Evolutionary conservation across 2,329 filamentous ascomycete genomes (phyloP).

Genomic region (Leptographium procerum): DNA sequence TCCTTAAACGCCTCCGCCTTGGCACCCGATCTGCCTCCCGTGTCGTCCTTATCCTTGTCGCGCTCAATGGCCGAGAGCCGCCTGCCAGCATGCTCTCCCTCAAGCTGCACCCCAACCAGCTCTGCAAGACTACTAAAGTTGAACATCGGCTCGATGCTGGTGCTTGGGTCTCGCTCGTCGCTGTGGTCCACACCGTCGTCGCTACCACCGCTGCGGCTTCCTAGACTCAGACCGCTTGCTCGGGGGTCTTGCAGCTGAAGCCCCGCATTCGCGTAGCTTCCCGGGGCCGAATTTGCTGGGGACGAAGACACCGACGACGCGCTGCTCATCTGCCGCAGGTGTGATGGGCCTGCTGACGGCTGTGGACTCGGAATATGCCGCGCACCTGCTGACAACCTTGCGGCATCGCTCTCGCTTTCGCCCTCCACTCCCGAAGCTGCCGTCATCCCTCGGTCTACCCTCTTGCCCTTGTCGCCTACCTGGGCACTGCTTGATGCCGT

Average conservation of each 20-base stretch:
- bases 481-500: not conserved
- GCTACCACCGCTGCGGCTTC: constrained; percentile 29
- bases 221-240: constrained; percentile 42
- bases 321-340: constrained; percentile 74
- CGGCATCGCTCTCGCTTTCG: constrained; percentile 4
- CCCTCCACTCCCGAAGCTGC: constrained; percentile 13
- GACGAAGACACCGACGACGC: constrained; percentile 78
- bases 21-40: not conserved
- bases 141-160: constrained; percentile 66
- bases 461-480: constrained; percentile 50
- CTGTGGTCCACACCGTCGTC: constrained; percentile 34
- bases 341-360: constrained; percentile 51
- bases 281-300: constrained; percentile 52
- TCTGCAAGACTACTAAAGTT: constrained; percentile 83
- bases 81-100: constrained; percentile 31
- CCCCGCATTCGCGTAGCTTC: constrained; percentile 33
- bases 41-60: constrained; percentile 9
- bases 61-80: constrained; percentile 18
- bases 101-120: constrained; percentile 60
- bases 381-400: constrained; percentile 14
- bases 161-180: constrained; percentile 33
- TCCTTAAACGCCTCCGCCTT: not conserved
- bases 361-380: constrained; percentile 33
- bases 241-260: constrained; percentile 32
- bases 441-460: constrained; percentile 41